A percentile compares a stretch with the other conserved stretches of the same genome.
Conservation (phyloP, 352 stramenopile species). For the Blastocystis sp. region DNA sequence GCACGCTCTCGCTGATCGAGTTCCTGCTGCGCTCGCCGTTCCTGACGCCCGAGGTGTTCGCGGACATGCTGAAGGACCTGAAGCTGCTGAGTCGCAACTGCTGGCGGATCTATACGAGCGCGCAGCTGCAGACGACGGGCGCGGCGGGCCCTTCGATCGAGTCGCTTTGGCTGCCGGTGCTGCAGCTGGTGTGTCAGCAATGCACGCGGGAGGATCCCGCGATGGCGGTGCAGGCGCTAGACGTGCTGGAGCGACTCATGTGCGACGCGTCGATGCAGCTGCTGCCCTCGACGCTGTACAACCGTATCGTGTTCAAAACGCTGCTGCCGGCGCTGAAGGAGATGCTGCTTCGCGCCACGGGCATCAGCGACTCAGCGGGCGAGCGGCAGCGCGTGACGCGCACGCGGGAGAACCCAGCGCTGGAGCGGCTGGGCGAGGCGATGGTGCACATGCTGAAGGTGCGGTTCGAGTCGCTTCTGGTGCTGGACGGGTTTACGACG, state of each 20-base stretch:
- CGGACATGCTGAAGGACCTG: background rate
- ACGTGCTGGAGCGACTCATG: conserved; percentile 2
- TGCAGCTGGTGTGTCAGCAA: background rate
- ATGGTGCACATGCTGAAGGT: conserved; percentile 17
- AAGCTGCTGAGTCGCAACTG: conserved; percentile 24
- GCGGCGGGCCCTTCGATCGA: background rate
- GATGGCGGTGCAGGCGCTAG: background rate
- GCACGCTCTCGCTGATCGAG: background rate
- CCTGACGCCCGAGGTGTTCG: background rate
- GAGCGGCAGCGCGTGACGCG: conserved; percentile 14
- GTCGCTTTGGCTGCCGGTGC: background rate
- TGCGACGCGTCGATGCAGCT: background rate
- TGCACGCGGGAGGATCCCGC: background rate
- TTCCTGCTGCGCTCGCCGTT: background rate
- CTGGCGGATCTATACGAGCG: conserved; percentile 3
- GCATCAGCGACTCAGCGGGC: background rate
- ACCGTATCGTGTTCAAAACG: background rate
- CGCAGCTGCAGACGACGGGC: background rate
- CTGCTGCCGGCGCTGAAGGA: conserved; percentile 29
- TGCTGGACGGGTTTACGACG: background rate
- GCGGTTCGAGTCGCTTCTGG: conserved; percentile 36
- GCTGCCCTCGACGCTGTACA: background rate
- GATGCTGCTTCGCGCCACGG: background rate
- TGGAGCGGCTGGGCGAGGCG: background rate
- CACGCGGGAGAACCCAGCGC: background rate